Conservation (phyloP, 2,329 filamentous ascomycete species). For the Pestalotiopsis fici region DNA sequence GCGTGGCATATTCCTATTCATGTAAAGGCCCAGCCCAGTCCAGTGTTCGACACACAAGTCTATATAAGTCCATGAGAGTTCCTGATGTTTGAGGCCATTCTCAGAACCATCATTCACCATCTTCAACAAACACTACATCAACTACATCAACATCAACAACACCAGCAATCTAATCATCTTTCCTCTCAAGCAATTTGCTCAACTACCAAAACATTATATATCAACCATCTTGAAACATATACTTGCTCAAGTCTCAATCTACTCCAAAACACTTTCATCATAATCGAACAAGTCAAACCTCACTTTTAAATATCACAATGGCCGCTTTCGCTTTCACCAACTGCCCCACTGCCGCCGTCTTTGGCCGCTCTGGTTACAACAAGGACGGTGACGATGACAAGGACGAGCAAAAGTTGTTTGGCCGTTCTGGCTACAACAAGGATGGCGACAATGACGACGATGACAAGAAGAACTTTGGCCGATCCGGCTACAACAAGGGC, state of each 20-base stretch:
- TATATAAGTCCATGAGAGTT: conserved; percentile 9
- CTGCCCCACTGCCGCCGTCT: conserved; percentile 31
- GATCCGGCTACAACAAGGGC: conserved; percentile 34
- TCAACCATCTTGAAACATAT: conserved; percentile 5
- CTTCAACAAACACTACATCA: neutral
- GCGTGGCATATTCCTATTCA: neutral
- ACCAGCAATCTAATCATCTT: conserved; percentile 3
- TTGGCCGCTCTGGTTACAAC: conserved; percentile 18
- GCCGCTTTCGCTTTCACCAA: conserved; percentile 33
- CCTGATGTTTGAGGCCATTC: conserved; percentile 1
- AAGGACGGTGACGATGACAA: conserved; percentile 17
- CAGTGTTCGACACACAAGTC: neutral
- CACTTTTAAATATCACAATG: conserved; percentile 31
- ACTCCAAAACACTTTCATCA: neutral
- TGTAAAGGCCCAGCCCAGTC: neutral
- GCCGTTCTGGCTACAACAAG: conserved; percentile 34
- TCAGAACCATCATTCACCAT: neutral
- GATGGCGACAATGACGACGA: conserved; percentile 33
- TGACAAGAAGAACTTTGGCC: conserved; percentile 28
- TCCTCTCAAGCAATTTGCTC: neutral
- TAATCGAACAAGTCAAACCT: conserved; percentile 8
- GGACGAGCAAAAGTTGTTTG: conserved; percentile 24
- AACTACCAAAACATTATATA: conserved; percentile 4
- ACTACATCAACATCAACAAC: neutral
- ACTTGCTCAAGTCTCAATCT: conserved; percentile 5